A percentile compares a stretch with the other conserved stretches of the same genome.
Conservation (phyloP, 805 yeast species). For the Ogataea naganishii region DNA sequence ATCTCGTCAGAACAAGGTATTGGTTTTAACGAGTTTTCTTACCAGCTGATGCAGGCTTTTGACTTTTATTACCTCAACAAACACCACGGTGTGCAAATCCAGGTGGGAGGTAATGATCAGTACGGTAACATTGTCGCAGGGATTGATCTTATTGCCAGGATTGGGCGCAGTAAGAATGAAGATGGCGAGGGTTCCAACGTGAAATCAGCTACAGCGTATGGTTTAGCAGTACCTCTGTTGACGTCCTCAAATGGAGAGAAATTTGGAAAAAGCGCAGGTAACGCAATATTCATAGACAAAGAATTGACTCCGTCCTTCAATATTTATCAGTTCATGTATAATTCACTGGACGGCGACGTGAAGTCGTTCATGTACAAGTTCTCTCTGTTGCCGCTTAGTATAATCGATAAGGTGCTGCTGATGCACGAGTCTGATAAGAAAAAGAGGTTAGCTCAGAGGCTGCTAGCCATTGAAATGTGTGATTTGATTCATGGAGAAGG, state of each 20-base stretch:
- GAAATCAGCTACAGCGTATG: slow-evolving; percentile 36
- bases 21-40: slow-evolving; percentile 91
- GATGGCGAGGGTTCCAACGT: slow-evolving; percentile 9
- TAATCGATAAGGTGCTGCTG: slow-evolving; percentile 44
- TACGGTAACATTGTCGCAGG: slow-evolving; percentile 99
- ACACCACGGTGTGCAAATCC: slow-evolving; percentile 52
- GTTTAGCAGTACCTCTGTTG: slow-evolving; percentile 82
- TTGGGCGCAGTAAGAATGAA: slow-evolving; percentile 21
- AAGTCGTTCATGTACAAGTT: slow-evolving; percentile 61
- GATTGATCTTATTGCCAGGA: slow-evolving; percentile 69
- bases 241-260: slow-evolving; percentile 87
- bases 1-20: slow-evolving; percentile 63
- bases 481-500: slow-evolving; percentile 84
- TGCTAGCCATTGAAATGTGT: slow-evolving; percentile 77
- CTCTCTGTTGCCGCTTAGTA: slow-evolving; percentile 62
- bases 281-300: slow-evolving; percentile 82
- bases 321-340: slow-evolving; percentile 78
- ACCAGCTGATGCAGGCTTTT: slow-evolving; percentile 87
- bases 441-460: slow-evolving; percentile 59
- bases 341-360: slow-evolving; percentile 70
- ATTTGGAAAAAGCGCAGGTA: slow-evolving; percentile 96
- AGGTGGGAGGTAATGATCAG: slow-evolving; percentile 95
- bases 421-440: slow-evolving; percentile 55
- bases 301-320: slow-evolving; percentile 72
- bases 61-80: slow-evolving; percentile 80